Evolutionary conservation across 208 protist species (phyloP), one percentile per base, ranked within the genome.

Genomic region (Crithidia fasciculata): DNA sequence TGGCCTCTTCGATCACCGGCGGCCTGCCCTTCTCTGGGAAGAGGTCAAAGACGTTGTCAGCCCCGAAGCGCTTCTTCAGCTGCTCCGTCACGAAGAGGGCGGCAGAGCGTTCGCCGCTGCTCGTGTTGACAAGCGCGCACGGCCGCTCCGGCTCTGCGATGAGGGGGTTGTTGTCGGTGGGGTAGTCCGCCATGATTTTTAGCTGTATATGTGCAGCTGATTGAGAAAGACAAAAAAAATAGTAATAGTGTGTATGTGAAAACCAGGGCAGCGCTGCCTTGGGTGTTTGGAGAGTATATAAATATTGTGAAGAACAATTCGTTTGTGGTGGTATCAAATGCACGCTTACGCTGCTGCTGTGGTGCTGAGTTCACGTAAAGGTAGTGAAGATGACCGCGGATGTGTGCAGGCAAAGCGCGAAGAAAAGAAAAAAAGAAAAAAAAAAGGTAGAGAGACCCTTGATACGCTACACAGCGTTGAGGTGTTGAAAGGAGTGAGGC

Each of bases 41-140:
- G 15, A 92, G 73, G 49, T 87, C 72, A 61, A 92, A 88, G 1
- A 92, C 84, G 15, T 75, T 82, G 4, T 76, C 72, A 13, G 63
- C 57, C 6, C 86, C 83, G 19, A 91, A 72, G 57, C 67, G 54
- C 13, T 44, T 52, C 45, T 77, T 67, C 39, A 92, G 69, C 58
- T 86, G 81, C 2, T 83, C 65, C 8, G 41, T 43, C 39, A 92
- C 84, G 72, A 92, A 92, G 28, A 72, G 57, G 0, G 81, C 86
- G 8, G 83, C 76, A 5, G 58, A 62, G n/a, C 83, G 81, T 66
- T 92, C 84, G 12, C 84, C 87, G 65, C 81, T 89, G 49, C 59
- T 76, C 58, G 39, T 67, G 68, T 91, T 91, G 28, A 91, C 65
- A 43, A 90, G 66, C 5, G 82, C 82, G 53, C 71, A 77, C 15